Conservation (phyloP, 208 protist species). For the Leishmania mexicana region DNA sequence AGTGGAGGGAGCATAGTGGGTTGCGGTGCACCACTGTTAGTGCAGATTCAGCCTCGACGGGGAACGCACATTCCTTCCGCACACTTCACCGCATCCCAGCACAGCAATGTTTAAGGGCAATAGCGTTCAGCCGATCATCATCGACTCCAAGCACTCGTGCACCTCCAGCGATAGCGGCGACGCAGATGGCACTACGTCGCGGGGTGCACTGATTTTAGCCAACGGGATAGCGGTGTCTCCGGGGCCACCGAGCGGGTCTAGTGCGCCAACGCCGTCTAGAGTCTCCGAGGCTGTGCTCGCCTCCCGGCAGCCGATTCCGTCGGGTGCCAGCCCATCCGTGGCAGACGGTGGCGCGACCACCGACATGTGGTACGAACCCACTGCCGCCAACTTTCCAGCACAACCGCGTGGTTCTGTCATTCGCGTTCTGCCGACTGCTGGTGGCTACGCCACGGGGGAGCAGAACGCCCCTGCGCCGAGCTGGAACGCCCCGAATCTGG, state of each 20-base stretch:
- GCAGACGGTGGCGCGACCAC: neutral
- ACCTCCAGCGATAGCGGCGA: constrained; percentile 10
- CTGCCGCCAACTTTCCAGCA: constrained; percentile 3
- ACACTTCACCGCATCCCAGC: neutral
- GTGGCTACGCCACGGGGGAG: neutral
- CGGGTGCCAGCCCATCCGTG: neutral
- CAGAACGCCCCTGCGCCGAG: neutral
- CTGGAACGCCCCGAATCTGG: neutral
- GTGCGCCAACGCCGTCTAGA: constrained; percentile 8
- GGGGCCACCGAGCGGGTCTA: neutral
- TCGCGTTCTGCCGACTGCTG: constrained; percentile 20
- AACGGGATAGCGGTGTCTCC: neutral
- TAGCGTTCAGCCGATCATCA: constrained; percentile 5
- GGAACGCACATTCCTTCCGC: neutral
- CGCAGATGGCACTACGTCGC: constrained; percentile 5
- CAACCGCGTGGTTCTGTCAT: constrained; percentile 13
- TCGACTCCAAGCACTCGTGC: constrained; percentile 16
- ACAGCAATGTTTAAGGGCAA: constrained; percentile 9
- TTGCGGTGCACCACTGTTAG: neutral
- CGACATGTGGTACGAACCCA: constrained; percentile 25
- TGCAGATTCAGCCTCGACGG: neutral
- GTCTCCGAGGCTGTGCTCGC: neutral
- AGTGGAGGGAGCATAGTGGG: neutral
- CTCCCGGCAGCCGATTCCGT: constrained; percentile 1
- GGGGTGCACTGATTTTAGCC: constrained; percentile 10